Conservation (phyloP, 306 rosid genomes). For the Senna siamea region DNA sequence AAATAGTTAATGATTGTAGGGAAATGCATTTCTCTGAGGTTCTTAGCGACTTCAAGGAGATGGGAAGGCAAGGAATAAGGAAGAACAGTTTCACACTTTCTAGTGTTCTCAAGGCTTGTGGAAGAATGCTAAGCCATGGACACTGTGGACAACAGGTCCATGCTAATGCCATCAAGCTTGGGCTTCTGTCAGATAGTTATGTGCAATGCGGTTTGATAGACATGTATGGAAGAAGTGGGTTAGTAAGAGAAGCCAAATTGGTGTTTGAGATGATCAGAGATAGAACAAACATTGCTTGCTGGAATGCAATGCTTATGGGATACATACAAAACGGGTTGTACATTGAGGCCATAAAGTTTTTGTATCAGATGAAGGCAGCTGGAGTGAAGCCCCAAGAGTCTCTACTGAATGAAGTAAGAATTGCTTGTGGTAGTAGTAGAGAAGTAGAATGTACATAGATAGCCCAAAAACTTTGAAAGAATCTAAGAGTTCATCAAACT, state of each 20-base stretch:
- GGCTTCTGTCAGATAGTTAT: conserved; percentile 43
- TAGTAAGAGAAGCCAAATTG: conserved; percentile 50
- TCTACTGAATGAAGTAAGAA: conserved; percentile 55
- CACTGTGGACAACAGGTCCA: conserved; percentile 59
- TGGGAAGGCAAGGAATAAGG: conserved; percentile 58
- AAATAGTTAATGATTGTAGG: conserved; percentile 47
- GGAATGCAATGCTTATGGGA: conserved; percentile 71
- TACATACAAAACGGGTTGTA: conserved; percentile 49
- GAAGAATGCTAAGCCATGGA: conserved; percentile 48
- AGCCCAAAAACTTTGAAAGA: conserved; percentile 7
- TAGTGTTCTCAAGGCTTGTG: conserved; percentile 69
- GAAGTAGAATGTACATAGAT: conserved; percentile 35
- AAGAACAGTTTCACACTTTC: conserved; percentile 58
- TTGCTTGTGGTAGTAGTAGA: conserved; percentile 49
- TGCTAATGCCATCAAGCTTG: conserved; percentile 58
- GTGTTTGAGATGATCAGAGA: conserved; percentile 47
- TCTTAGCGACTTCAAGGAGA: conserved; percentile 50
- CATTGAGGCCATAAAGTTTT: conserved; percentile 61
- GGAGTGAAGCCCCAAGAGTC: conserved; percentile 56
- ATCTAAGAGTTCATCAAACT: neutral
- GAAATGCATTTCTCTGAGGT: conserved; percentile 53
- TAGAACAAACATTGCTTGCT: conserved; percentile 47
- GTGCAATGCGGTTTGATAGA: conserved; percentile 64
- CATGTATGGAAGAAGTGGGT: conserved; percentile 62
- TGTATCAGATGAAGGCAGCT: conserved; percentile 58